Percentiles rank a stretch among this genome's conserved stretches.
Conservation (phyloP, 192 early-diverging fungal genomes). For the Powellomyces hirtus region DNA sequence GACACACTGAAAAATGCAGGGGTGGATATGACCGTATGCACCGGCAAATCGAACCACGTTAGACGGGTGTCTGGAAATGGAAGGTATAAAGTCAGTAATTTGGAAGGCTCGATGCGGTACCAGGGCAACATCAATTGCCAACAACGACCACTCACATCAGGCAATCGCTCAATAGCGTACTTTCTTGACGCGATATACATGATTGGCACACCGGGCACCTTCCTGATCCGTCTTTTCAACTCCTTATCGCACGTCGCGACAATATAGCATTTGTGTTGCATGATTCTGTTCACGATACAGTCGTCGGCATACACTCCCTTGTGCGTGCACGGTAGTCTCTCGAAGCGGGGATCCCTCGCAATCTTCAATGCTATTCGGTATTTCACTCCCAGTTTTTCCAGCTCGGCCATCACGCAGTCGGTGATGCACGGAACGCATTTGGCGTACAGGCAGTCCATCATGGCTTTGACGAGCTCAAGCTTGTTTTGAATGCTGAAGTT, state of each 20-base stretch:
- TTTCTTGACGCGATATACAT: conserved; percentile 92
- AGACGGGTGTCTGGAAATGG: too few species aligned
- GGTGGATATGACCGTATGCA: too few species aligned
- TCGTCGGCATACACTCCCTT: conserved; percentile 99
- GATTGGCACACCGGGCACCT: conserved; percentile 94
- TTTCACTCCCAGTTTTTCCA: conserved; percentile 96
- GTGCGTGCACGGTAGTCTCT: conserved; percentile 92
- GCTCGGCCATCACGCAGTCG: conserved; percentile 97
- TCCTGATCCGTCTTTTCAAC: conserved; percentile 90
- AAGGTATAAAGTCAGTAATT: too few species aligned
- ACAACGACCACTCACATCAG: conserved; percentile 71
- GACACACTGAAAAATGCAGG: too few species aligned
- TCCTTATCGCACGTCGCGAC: conserved; percentile 98
- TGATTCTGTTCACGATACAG: conserved; percentile 90
- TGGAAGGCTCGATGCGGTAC: too few species aligned
- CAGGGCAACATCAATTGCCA: too few species aligned
- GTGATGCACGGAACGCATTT: conserved; percentile 98
- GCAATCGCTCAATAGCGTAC: conserved; percentile 91
- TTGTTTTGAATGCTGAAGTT: conserved; percentile 99
- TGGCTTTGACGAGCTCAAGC: conserved; percentile 89
- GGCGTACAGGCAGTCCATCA: conserved; percentile 99
- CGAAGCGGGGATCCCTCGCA: conserved; percentile 97
- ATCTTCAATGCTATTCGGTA: conserved; percentile 91
- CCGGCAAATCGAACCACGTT: too few species aligned
- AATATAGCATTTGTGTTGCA: conserved; percentile 93